Conservation (phyloP, 2,329 filamentous ascomycete genomes). For the Fusarium incarnatum region DNA sequence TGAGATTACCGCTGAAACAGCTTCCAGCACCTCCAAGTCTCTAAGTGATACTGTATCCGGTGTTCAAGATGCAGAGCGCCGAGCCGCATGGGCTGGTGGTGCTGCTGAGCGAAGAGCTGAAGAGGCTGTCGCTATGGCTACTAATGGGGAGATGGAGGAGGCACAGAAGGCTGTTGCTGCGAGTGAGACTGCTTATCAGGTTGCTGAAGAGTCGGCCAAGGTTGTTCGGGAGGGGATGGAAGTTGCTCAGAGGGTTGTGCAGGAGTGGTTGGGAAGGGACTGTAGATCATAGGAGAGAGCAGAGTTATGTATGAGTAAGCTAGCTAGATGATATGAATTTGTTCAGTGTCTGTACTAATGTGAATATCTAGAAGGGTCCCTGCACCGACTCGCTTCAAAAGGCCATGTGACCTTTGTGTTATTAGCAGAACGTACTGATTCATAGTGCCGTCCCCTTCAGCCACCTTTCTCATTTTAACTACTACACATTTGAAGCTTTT, state of each 20-base stretch:
- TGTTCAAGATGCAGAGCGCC: constrained; percentile 19
- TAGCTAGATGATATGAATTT: neutral
- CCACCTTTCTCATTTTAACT: too few species aligned
- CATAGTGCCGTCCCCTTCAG: too few species aligned
- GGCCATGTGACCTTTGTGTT: too few species aligned
- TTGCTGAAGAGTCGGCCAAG: constrained; percentile 14
- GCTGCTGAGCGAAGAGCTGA: constrained; percentile 18
- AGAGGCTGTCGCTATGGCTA: constrained; percentile 22
- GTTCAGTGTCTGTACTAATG: too few species aligned
- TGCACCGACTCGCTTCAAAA: too few species aligned
- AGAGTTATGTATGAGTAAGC: neutral
- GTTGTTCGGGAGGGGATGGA: constrained; percentile 24
- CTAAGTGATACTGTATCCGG: neutral
- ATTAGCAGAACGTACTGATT: too few species aligned
- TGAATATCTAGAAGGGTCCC: too few species aligned
- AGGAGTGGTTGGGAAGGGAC: constrained; percentile 26
- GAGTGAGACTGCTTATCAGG: constrained; percentile 18
- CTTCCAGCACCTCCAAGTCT: neutral
- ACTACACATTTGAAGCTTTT: too few species aligned
- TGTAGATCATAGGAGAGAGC: neutral
- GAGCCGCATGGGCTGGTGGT: constrained; percentile 18
- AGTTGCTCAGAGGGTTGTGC: constrained; percentile 18
- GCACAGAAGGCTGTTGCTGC: constrained; percentile 15
- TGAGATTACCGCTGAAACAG: constrained; percentile 18
- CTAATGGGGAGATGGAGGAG: constrained; percentile 20